Evolutionary conservation across 257 asterid genomes (phyloP).

Genomic region (Plantago ovata): DNA sequence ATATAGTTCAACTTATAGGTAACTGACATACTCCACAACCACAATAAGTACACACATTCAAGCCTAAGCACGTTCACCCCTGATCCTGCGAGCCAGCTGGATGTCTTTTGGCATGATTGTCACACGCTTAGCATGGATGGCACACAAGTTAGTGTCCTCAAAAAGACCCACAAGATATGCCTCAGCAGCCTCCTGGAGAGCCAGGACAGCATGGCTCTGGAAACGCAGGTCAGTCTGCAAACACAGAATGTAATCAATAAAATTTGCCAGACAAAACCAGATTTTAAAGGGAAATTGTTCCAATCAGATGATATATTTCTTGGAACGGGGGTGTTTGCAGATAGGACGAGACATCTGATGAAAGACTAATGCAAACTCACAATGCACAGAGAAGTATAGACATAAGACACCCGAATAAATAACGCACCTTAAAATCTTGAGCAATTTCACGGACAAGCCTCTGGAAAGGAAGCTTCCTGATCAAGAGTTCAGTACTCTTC

Average conservation of each 20-base stretch:
- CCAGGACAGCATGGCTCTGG: constrained; percentile 61
- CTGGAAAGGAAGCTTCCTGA: constrained; percentile 61
- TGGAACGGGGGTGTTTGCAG: too few species aligned
- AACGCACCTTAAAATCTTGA: constrained; percentile 51
- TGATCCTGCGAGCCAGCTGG: constrained; percentile 54
- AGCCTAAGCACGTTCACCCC: constrained; percentile 68
- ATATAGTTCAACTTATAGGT: too few species aligned
- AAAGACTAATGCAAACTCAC: too few species aligned
- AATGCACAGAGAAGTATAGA: not conserved
- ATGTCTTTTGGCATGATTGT: constrained; percentile 54
- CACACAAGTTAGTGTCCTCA: constrained; percentile 61
- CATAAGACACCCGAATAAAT: not conserved
- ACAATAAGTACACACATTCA: not conserved
- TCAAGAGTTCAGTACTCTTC: constrained; percentile 54
- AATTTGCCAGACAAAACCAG: too few species aligned
- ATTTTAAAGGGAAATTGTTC: too few species aligned
- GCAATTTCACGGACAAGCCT: constrained; percentile 70
- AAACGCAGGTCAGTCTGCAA: constrained; percentile 59
- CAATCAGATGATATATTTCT: too few species aligned
- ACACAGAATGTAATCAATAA: not conserved
- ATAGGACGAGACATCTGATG: too few species aligned
- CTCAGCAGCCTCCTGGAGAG: constrained; percentile 63
- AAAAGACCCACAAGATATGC: constrained; percentile 57
- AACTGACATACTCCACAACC: too few species aligned
- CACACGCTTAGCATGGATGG: constrained; percentile 61